A percentile compares a stretch with the other conserved stretches of the same genome.
These are phyloP conservation scores for Ophiostoma perfectum DNA, from an alignment of 2,329 filamentous ascomycete genomes.

Conservation along the genomic window DNA sequence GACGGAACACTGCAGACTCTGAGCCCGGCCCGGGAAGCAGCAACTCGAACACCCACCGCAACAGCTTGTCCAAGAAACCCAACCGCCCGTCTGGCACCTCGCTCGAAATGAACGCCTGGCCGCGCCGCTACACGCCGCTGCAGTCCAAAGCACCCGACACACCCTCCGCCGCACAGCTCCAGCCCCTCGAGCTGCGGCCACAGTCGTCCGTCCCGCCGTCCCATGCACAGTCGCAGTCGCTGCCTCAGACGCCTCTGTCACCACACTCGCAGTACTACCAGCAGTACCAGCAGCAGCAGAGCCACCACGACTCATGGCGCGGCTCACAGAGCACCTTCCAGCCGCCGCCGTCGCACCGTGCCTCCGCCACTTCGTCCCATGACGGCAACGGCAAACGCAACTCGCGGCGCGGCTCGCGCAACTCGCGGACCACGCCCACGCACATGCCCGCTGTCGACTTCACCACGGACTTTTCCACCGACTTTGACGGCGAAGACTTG, in stretches of 20 bases:
- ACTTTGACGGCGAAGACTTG: conserved; percentile 17
- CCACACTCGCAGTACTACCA: background rate
- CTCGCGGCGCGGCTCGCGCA: conserved; percentile 11
- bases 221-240: background rate
- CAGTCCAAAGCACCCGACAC: background rate
- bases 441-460: conserved; percentile 15
- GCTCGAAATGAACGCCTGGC: conserved; percentile 9
- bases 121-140: conserved; percentile 6
- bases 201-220: background rate
- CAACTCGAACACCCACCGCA: background rate
- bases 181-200: conserved; percentile 4
- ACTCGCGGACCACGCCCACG: background rate
- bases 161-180: background rate
- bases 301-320: background rate
- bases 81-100: background rate
- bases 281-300: conserved; percentile 5
- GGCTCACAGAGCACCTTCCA: background rate
- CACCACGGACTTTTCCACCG: background rate
- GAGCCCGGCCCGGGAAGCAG: conserved; percentile 14
- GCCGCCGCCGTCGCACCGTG: background rate
- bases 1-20: conserved; percentile 19
- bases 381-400: conserved; percentile 15
- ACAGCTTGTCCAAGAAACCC: background rate
- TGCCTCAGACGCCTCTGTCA: background rate
- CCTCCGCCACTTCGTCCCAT: conserved; percentile 5